Percentiles rank a stretch among this genome's conserved stretches.
phyloP scores from a whole-genome alignment of 768 basidiomycete species.

The Lentinus brumalis region DNA sequence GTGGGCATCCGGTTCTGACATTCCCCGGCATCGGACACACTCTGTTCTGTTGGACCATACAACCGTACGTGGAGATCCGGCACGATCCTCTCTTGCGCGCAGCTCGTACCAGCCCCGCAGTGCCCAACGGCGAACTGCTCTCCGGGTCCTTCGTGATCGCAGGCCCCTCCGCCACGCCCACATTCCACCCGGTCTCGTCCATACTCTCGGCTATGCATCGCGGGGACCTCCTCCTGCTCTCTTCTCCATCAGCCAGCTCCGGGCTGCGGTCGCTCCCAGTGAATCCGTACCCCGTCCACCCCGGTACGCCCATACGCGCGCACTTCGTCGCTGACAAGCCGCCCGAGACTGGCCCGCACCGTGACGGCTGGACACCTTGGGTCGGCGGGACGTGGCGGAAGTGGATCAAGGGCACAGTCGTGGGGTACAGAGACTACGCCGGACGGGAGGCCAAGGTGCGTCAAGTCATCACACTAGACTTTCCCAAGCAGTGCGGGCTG shows the following conservation, averaged over 20 bases:
- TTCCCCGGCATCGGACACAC: neutral
- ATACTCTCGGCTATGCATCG: conserved; percentile 60
- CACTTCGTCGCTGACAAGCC: conserved; percentile 54
- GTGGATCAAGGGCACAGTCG: conserved; percentile 52
- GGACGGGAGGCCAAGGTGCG: conserved; percentile 58
- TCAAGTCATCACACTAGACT: neutral
- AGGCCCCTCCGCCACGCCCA: conserved; percentile 37
- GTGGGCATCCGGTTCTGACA: conserved; percentile 3
- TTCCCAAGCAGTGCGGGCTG: neutral
- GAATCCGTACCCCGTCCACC: conserved; percentile 60
- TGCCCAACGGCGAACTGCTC: conserved; percentile 16
- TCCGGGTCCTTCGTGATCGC: conserved; percentile 48
- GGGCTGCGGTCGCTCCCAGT: conserved; percentile 53
- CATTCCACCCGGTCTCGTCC: conserved; percentile 43
- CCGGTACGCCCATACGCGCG: conserved; percentile 47
- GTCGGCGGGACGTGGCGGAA: conserved; percentile 54
- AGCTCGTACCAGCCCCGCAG: conserved; percentile 12
- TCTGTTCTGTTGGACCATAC: neutral
- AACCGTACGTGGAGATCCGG: conserved; percentile 33
- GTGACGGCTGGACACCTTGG: conserved; percentile 51
- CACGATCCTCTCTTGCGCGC: conserved; percentile 34
- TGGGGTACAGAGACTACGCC: conserved; percentile 61
- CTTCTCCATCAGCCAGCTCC: conserved; percentile 13
- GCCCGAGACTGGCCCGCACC: conserved; percentile 27
- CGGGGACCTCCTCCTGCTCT: conserved; percentile 56